Conservation (phyloP, 352 stramenopile genomes). For the Pythium aristosporum region DNA sequence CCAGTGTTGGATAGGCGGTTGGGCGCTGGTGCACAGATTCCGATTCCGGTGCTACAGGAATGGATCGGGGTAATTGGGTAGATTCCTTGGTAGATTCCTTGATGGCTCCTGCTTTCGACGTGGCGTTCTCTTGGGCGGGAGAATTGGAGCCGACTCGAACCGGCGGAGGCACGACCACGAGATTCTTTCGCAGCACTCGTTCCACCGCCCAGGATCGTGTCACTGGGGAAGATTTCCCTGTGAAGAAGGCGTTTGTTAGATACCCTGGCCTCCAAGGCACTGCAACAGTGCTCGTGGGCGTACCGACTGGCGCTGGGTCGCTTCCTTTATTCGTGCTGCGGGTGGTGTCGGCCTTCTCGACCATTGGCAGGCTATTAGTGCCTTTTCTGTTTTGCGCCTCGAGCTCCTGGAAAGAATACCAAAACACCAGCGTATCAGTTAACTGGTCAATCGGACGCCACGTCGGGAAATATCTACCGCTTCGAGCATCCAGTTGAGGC, state of each 20-base stretch:
- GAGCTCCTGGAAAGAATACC: constrained; percentile 42
- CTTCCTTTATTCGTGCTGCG: not conserved
- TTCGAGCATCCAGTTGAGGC: constrained; percentile 73
- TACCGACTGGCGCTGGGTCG: not conserved
- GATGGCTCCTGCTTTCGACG: not conserved
- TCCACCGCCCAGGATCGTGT: constrained; percentile 61
- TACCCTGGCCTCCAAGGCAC: no score
- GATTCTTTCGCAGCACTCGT: constrained; percentile 42
- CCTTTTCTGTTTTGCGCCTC: constrained; percentile 60
- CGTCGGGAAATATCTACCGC: constrained; percentile 31
- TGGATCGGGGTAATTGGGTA: not conserved
- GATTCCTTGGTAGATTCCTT: not conserved
- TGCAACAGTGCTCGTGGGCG: not conserved
- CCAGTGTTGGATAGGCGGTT: not conserved
- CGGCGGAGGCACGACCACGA: constrained; percentile 41
- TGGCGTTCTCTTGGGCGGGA: not conserved
- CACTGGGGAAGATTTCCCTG: constrained; percentile 18
- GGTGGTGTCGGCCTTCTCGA: not conserved
- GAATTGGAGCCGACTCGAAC: constrained; percentile 21
- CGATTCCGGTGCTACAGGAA: not conserved
- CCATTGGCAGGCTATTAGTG: not conserved
- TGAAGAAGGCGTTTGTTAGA: not conserved
- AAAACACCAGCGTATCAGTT: not conserved
- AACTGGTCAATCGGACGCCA: not conserved
- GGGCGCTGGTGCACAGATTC: not conserved